Percentiles rank a stretch among this genome's conserved stretches.
Conservation (phyloP, 495 filamentous ascomycete species). For the Lasiosphaeris hirsuta region DNA sequence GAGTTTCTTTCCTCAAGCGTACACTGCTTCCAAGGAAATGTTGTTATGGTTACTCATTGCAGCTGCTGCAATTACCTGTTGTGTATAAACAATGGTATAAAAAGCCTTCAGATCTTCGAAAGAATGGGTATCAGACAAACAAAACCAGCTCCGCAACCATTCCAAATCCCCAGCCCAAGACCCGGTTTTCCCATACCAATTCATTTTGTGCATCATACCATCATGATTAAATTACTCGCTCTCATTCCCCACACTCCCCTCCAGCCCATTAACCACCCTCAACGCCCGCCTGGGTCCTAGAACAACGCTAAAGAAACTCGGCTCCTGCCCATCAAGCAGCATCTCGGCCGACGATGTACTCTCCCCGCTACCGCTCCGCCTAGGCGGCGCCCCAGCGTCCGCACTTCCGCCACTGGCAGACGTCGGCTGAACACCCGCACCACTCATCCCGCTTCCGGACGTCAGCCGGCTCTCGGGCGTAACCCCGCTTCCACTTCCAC, state of each 20-base stretch:
- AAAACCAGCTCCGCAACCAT: too few relatives aligned
- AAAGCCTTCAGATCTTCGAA: too few relatives aligned
- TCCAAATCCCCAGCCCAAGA: too few relatives aligned
- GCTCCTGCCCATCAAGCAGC: conserved; percentile 60
- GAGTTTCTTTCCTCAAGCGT: too few relatives aligned
- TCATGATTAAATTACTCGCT: background rate
- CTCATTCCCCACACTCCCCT: conserved; percentile 20
- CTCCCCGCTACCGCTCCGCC: conserved; percentile 31
- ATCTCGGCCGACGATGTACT: conserved; percentile 47
- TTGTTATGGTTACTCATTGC: too few relatives aligned
- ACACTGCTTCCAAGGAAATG: too few relatives aligned
- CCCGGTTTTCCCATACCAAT: background rate
- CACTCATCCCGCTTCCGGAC: background rate
- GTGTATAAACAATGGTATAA: too few relatives aligned
- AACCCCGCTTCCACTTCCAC: conserved; percentile 15
- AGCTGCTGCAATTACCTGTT: too few relatives aligned
- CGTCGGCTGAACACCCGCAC: background rate
- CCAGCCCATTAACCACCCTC: conserved; percentile 63
- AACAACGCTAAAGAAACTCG: conserved; percentile 70
- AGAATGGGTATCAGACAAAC: too few relatives aligned
- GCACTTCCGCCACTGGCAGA: background rate
- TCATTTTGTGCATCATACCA: background rate
- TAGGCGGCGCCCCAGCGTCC: conserved; percentile 18
- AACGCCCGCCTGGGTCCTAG: conserved; percentile 69
- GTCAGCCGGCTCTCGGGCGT: conserved; percentile 14